phyloP scores from a whole-genome alignment of 2,329 filamentous ascomycete genomes.

The Ophidiomyces ophidiicola region DNA sequence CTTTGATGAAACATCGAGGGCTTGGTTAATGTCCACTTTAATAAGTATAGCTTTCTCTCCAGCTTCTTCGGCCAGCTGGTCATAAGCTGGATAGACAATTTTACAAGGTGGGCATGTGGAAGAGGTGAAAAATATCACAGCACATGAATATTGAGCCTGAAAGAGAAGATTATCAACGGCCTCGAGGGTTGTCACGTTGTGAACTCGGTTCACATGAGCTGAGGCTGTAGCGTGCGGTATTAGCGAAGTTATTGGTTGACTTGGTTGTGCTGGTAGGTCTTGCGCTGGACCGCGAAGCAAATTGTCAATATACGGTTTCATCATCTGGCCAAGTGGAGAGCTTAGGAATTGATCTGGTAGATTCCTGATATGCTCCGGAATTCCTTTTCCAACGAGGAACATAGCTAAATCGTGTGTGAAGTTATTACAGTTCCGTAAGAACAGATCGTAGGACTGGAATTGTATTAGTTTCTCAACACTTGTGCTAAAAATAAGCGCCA shows the following conservation, averaged over 20 bases:
- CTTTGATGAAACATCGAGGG: slow-evolving; percentile 50
- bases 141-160: slow-evolving; percentile 53
- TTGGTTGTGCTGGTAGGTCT: slow-evolving; percentile 30
- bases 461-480: not conserved
- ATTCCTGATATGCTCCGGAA: slow-evolving; percentile 73
- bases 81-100: slow-evolving; percentile 66
- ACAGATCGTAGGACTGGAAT: slow-evolving; percentile 69
- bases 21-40: slow-evolving; percentile 66
- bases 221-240: slow-evolving; percentile 11
- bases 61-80: slow-evolving; percentile 63
- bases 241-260: slow-evolving; percentile 13
- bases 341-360: slow-evolving; percentile 75
- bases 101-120: slow-evolving; percentile 78
- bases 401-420: slow-evolving; percentile 87
- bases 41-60: slow-evolving; percentile 58
- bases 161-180: slow-evolving; percentile 51
- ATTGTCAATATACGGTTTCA: slow-evolving; percentile 61
- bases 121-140: slow-evolving; percentile 85
- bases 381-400: slow-evolving; percentile 77
- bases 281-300: slow-evolving; percentile 53
- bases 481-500: slow-evolving; percentile 6
- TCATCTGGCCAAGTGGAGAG: slow-evolving; percentile 78
- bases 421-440: slow-evolving; percentile 91
- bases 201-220: slow-evolving; percentile 40
- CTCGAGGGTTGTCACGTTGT: slow-evolving; percentile 46